Percentiles rank a stretch among this genome's conserved stretches.
These are phyloP conservation scores for Carex sylvatica DNA, from an alignment of 202 grass and related monocot genomes.

Conservation along the genomic window DNA sequence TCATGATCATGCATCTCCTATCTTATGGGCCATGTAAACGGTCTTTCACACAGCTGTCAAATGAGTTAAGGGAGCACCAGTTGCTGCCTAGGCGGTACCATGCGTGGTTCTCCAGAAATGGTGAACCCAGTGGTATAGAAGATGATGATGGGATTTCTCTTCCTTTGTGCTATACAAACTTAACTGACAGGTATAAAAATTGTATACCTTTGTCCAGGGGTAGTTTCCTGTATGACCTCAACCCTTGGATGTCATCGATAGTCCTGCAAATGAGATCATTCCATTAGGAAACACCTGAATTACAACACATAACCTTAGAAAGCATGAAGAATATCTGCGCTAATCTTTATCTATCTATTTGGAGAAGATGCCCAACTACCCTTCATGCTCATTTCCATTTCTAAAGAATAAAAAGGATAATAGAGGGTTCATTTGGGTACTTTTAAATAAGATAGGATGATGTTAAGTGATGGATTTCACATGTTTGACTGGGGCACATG, in stretches of 20 bases:
- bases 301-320: background rate
- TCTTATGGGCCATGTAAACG: constrained; percentile 85
- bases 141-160: constrained; percentile 94
- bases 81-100: constrained; percentile 96
- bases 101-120: constrained; percentile 85
- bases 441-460: background rate
- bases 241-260: background rate
- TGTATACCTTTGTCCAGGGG: background rate
- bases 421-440: background rate
- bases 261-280: background rate
- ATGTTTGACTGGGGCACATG: background rate
- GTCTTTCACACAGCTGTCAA: constrained; percentile 64
- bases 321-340: background rate
- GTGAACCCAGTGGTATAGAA: constrained; percentile 63
- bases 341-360: background rate
- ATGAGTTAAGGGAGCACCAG: constrained; percentile 78
- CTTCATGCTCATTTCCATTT: background rate
- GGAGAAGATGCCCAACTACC: background rate
- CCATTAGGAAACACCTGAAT: background rate
- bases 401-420: background rate
- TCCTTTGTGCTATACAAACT: constrained; percentile 76
- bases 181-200: constrained; percentile 69
- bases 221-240: constrained; percentile 28
- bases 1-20: constrained; percentile 96
- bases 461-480: background rate